Evolutionary conservation across 495 filamentous ascomycete genomes (phyloP), one percentile per base, ranked within the genome.

Genomic region (Aspergillus baeticus): DNA sequence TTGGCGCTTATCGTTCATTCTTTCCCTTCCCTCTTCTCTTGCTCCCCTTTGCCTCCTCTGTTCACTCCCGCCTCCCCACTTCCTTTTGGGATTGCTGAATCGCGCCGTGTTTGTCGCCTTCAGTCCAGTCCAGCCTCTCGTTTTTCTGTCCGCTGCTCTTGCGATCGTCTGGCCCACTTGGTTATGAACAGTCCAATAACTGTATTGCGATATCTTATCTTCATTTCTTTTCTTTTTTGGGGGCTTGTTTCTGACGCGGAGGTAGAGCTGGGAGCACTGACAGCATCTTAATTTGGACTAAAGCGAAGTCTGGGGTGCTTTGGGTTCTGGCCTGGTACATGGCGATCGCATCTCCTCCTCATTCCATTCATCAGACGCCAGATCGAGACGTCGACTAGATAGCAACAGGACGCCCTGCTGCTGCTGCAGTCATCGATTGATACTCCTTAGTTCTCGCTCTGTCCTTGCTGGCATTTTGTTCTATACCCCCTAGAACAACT

Each of bases 281-380:
- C 15, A 50, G 1, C 36, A 42, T 41, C 36, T 49, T 42, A 42
- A 54, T 33, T 47, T 37, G 35, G 36, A 43, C 50, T 21, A 57
- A 50, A 39, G 42, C 52, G 23, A 29, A 60, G 45, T 31, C 39
- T 44, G 39, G 51, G 51, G 57, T 55, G 47, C 37, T 60, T 46
- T 23, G 29, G 36, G 35, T 37, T 35, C 29, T 48, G 58, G 43
- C 29, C 46, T 44, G 29, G 43, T 56, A 59, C 35, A 62, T 62
- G 45, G 42, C 51, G 41, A 58, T 31, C 52, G 60, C 42, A 14
- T 6, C 23, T 17, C 34, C 35, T 53, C 43, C 42, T 58, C 43
- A 46, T 51, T 48, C 31, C 18, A 42, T 13, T 26, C 46, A 54
- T 36, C 39, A 49, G 23, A 33, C 18, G 10, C n/a, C 36, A 7